phyloP scores from a whole-genome alignment of 2,329 filamentous ascomycete genomes.

The Xylariaceae sp. region DNA sequence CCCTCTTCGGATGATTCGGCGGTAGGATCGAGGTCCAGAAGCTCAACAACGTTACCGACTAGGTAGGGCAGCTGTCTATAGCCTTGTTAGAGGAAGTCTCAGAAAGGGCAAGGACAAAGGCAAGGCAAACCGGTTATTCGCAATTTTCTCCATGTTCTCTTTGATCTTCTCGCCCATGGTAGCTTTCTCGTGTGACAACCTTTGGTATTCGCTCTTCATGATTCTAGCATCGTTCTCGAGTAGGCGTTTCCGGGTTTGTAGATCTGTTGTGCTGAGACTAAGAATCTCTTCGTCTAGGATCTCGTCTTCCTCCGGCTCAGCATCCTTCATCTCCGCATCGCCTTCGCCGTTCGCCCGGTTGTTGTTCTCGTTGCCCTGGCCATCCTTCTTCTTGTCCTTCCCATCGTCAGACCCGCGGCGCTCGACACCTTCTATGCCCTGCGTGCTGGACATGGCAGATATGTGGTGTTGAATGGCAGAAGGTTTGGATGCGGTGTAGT shows the following conservation, averaged over 20 bases:
- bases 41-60: slow-evolving; percentile 96
- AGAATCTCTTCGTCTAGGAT: slow-evolving; percentile 93
- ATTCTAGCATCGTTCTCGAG: slow-evolving; percentile 98
- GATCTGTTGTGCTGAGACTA: slow-evolving; percentile 90
- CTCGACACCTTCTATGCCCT: slow-evolving; percentile 34
- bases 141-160: slow-evolving; percentile 98
- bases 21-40: slow-evolving; percentile 94
- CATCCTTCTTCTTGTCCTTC: slow-evolving; percentile 61
- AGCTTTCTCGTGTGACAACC: slow-evolving; percentile 91
- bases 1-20: slow-evolving; percentile 97
- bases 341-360: slow-evolving; percentile 67
- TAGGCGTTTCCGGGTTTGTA: slow-evolving; percentile 86
- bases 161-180: slow-evolving; percentile 99
- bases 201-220: slow-evolving; percentile 97
- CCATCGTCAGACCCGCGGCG: slow-evolving; percentile 39
- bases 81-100: slow-evolving; percentile 12
- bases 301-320: slow-evolving; percentile 74
- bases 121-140: slow-evolving; percentile 84
- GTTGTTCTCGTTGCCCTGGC: slow-evolving; percentile 59
- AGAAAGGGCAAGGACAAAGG: background rate
- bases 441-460: slow-evolving; percentile 41
- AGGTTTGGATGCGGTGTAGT: background rate
- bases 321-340: slow-evolving; percentile 92
- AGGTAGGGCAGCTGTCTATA: slow-evolving; percentile 95
- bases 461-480: slow-evolving; percentile 7